phyloP scores from a whole-genome alignment of 208 protist genomes.

The Trypanosoma scelopori region DNA sequence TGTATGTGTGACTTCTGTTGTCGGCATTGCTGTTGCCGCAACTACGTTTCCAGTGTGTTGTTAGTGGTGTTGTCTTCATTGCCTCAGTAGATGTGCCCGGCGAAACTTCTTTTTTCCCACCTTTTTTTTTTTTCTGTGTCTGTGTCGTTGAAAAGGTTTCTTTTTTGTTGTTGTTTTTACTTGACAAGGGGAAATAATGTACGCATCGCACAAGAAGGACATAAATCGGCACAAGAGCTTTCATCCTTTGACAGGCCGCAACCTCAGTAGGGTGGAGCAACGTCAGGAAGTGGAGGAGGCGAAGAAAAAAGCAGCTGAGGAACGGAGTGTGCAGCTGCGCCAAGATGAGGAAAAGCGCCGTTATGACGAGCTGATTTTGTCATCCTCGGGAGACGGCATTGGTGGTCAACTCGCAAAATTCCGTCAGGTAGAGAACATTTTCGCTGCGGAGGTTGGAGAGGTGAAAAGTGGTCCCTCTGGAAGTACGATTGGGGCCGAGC shows the following conservation, averaged over 20 bases:
- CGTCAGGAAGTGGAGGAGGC: conserved; percentile 47
- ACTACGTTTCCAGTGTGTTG: conserved; percentile 1
- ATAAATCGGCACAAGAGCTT: conserved; percentile 92
- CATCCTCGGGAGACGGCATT: conserved; percentile 27
- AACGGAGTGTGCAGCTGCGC: conserved; percentile 55
- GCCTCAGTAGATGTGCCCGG: too few species aligned
- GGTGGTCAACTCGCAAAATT: conserved; percentile 42
- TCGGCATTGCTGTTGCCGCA: conserved; percentile 12
- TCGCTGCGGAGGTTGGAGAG: conserved; percentile 41
- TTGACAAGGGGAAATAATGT: conserved; percentile 45
- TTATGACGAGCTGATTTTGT: conserved; percentile 68
- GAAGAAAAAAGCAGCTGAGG: conserved; percentile 30
- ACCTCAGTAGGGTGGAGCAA: conserved; percentile 71
- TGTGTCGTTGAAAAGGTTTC: not conserved
- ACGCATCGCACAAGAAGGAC: conserved; percentile 83
- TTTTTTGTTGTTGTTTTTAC: too few species aligned
- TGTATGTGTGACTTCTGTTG: conserved; percentile 1
- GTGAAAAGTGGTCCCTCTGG: not conserved
- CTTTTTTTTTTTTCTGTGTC: conserved; percentile 6
- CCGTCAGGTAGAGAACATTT: conserved; percentile 65
- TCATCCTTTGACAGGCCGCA: conserved; percentile 76
- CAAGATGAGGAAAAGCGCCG: conserved; percentile 75
- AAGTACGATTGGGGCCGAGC: not conserved
- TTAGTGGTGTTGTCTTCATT: too few species aligned
- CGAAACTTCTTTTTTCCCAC: too few species aligned